A percentile compares a stretch with the other conserved stretches of the same genome.
Conservation (phyloP, 345 rosid species). For the Salix udensis region DNA sequence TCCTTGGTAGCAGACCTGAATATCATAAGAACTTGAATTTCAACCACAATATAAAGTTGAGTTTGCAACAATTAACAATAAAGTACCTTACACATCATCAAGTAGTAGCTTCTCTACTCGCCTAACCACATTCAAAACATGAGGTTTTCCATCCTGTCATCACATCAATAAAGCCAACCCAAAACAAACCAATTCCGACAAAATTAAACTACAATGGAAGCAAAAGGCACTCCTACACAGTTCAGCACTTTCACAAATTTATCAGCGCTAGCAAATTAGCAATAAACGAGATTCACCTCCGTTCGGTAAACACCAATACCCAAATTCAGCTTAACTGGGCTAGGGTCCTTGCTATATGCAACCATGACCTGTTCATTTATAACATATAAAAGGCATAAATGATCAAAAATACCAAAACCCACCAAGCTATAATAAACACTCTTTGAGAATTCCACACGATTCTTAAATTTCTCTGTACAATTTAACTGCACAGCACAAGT, state of each 20-base stretch:
- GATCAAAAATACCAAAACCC: background rate
- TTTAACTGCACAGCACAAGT: background rate
- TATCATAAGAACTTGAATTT: background rate
- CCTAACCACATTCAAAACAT: conserved; percentile 16
- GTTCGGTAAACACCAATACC: conserved; percentile 88
- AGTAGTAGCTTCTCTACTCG: conserved; percentile 11
- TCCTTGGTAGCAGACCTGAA: conserved; percentile 61
- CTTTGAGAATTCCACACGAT: background rate
- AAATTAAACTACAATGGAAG: background rate
- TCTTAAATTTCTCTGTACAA: too few species aligned
- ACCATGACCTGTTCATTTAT: conserved; percentile 55
- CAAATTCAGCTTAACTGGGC: conserved; percentile 77
- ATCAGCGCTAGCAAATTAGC: background rate
- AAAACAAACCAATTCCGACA: background rate
- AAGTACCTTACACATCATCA: conserved; percentile 2
- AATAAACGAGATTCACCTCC: conserved; percentile 42
- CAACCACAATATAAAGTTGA: background rate
- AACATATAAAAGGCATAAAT: background rate
- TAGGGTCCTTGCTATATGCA: conserved; percentile 76
- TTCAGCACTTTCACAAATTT: background rate
- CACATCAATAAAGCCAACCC: background rate
- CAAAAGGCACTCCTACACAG: background rate
- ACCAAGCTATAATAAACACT: background rate
- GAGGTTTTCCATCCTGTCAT: conserved; percentile 71
- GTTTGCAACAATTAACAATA: background rate